A percentile compares a stretch with the other conserved stretches of the same genome.
Conservation (phyloP, 148 eudicot species). For the Tetragonia tetragonoides region DNA sequence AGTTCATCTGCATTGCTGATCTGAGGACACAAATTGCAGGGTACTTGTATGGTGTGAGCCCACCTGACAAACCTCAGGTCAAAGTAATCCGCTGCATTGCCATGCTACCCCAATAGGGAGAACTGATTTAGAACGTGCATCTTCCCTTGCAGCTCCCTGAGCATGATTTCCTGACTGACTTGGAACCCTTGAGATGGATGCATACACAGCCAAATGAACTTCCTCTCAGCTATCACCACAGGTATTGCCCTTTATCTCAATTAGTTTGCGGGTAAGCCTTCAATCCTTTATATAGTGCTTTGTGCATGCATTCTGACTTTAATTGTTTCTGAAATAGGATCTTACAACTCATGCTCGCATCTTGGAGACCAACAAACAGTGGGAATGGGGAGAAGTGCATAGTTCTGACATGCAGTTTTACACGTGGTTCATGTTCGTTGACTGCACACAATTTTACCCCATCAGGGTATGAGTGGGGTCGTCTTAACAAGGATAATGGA, state of each 20-base stretch:
- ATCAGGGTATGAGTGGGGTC: conserved; percentile 97
- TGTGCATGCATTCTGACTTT: conserved; percentile 1
- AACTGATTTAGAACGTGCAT: conserved; percentile 80
- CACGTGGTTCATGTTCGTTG: conserved; percentile 95
- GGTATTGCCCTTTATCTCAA: conserved; percentile 34
- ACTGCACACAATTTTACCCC: conserved; percentile 98
- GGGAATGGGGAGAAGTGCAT: conserved; percentile 99
- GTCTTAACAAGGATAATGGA: conserved; percentile 77
- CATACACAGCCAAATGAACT: conserved; percentile 98
- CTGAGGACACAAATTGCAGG: conserved; percentile 95
- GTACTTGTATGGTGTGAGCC: conserved; percentile 92
- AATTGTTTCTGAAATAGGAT: conserved; percentile 45
- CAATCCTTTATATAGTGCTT: not conserved
- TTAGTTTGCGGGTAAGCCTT: not conserved
- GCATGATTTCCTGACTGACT: conserved; percentile 84
- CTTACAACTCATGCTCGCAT: conserved; percentile 79
- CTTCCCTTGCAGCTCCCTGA: conserved; percentile 92
- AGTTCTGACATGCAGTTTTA: conserved; percentile 92
- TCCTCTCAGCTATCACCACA: conserved; percentile 95
- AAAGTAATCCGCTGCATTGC: conserved; percentile 96
- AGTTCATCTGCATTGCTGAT: conserved; percentile 97
- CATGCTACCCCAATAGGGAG: conserved; percentile 97
- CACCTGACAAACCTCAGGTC: conserved; percentile 98
- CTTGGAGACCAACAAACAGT: conserved; percentile 85
- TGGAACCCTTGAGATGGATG: conserved; percentile 99